A percentile compares a stretch with the other conserved stretches of the same genome.
Conservation (phyloP, 345 rosid species). For the Citrus unshiu region DNA sequence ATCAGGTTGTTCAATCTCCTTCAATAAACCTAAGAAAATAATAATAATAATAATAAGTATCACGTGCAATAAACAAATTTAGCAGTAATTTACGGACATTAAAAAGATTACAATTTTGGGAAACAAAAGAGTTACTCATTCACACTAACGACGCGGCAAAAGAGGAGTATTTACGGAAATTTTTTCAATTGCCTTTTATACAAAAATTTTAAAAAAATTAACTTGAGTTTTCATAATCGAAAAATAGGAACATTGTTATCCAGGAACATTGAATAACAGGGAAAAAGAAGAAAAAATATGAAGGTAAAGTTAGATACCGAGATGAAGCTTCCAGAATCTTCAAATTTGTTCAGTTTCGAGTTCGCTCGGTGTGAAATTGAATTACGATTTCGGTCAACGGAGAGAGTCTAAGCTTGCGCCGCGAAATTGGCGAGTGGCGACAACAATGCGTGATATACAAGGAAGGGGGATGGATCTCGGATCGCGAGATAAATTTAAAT, state of each 20-base stretch:
- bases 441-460: not conserved
- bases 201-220: not conserved
- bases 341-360: not conserved
- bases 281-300: not conserved
- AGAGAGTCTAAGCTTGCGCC: not conserved
- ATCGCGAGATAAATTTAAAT: slow-evolving; percentile 13
- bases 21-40: not conserved
- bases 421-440: not conserved
- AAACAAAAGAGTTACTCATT: not conserved
- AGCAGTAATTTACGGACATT: not conserved
- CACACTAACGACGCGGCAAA: not conserved
- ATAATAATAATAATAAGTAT: not conserved
- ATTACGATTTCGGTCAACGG: not conserved
- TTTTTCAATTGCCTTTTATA: not conserved
- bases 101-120: not conserved
- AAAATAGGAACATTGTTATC: not conserved
- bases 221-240: not conserved
- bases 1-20: not conserved
- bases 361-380: not conserved
- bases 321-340: not conserved
- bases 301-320: not conserved
- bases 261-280: not conserved
- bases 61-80: not conserved
- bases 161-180: not conserved
- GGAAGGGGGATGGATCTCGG: slow-evolving; percentile 10